phyloP scores from a whole-genome alignment of 306 rosid genomes.

The Canavalia ensiformis region DNA sequence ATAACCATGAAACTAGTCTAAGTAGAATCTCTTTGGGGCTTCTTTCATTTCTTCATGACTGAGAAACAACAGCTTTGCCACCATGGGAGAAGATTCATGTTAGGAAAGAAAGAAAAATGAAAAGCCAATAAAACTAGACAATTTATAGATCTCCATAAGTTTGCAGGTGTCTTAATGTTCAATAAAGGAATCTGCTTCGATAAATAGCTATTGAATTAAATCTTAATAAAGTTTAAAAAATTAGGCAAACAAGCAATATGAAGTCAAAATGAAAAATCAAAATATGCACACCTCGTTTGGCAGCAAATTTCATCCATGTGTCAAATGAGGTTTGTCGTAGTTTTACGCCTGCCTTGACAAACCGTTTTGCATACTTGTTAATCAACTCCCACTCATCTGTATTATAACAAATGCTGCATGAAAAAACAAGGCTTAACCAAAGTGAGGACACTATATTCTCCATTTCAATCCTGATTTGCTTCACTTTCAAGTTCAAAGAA shows the following conservation, averaged over 20 bases:
- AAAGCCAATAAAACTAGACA: constrained; percentile 13
- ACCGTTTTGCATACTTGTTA: constrained; percentile 74
- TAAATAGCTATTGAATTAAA: constrained; percentile 15
- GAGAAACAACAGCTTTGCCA: constrained; percentile 31
- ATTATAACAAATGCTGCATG: constrained; percentile 82
- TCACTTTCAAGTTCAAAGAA: constrained; percentile 26
- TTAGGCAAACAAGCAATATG: constrained; percentile 13
- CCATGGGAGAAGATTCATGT: constrained; percentile 11
- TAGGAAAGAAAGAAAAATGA: constrained; percentile 15
- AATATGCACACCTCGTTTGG: constrained; percentile 65
- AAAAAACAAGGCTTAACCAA: neutral
- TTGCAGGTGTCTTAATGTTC: constrained; percentile 33
- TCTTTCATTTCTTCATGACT: constrained; percentile 3
- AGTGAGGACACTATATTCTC: constrained; percentile 22
- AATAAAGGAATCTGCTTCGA: constrained; percentile 33
- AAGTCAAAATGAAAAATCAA: constrained; percentile 31
- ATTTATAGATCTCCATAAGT: constrained; percentile 31
- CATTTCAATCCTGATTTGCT: constrained; percentile 17
- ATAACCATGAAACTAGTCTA: neutral
- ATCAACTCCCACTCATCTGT: constrained; percentile 76
- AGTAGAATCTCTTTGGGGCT: constrained; percentile 11
- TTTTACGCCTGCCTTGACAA: constrained; percentile 80
- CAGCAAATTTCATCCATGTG: constrained; percentile 81
- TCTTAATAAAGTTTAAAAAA: constrained; percentile 23
- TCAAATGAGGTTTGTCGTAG: constrained; percentile 77